Percentiles rank a stretch among this genome's conserved stretches.
Evolutionary conservation across 2,329 filamentous ascomycete species (phyloP).

Genomic region (Cercospora sp.): DNA sequence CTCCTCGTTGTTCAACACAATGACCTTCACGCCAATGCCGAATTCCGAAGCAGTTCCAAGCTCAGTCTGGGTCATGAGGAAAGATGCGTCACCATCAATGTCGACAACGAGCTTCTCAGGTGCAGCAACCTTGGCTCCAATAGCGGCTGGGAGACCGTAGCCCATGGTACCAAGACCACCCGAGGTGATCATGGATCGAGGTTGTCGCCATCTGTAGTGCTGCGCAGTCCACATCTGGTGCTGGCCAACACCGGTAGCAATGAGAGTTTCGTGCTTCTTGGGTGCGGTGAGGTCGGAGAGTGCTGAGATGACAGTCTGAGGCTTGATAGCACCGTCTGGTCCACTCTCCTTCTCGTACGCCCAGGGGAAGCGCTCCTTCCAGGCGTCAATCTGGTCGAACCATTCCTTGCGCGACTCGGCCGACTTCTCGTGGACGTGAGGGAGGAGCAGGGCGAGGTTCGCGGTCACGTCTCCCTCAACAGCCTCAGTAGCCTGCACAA

Average conservation of each 20-base stretch:
- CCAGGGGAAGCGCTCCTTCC: constrained; percentile 91
- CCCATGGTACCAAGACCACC: constrained; percentile 97
- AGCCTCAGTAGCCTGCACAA: constrained; percentile 92
- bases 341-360: constrained; percentile 74
- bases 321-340: constrained; percentile 81
- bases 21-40: constrained; percentile 93
- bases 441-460: constrained; percentile 75
- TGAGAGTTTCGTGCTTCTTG: constrained; percentile 81
- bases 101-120: constrained; percentile 86
- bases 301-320: constrained; percentile 87
- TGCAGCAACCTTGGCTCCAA: constrained; percentile 86
- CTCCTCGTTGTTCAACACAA: constrained; percentile 94
- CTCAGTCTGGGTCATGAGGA: constrained; percentile 98
- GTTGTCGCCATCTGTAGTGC: constrained; percentile 91
- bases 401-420: constrained; percentile 73
- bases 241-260: constrained; percentile 92
- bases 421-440: constrained; percentile 64
- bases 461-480: constrained; percentile 87
- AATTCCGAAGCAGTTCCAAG: constrained; percentile 91
- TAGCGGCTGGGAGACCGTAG: constrained; percentile 88
- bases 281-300: constrained; percentile 79
- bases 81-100: constrained; percentile 97
- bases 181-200: constrained; percentile 92
- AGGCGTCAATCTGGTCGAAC: constrained; percentile 85
- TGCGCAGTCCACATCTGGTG: constrained; percentile 99